Conservation (phyloP, 2,329 filamentous ascomycete species). For the Hymenoscyphus fraxineus region DNA sequence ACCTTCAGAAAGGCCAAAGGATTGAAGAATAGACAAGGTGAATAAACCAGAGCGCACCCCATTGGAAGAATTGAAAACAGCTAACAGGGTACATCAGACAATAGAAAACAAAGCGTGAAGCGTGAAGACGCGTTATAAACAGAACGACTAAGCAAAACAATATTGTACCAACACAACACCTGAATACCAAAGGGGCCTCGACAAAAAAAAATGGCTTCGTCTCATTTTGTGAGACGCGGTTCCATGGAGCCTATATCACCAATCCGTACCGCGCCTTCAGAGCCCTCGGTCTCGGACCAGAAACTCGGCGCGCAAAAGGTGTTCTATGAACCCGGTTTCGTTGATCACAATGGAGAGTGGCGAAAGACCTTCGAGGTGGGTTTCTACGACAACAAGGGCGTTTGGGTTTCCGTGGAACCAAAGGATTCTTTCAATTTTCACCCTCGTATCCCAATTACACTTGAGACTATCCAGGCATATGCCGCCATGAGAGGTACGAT, state of each 20-base stretch:
- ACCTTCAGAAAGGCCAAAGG: background rate
- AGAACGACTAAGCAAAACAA: background rate
- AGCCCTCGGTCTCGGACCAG: too few relatives aligned
- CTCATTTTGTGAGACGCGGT: background rate
- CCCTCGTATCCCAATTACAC: conserved; percentile 22
- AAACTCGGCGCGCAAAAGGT: background rate
- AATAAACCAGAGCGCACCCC: background rate
- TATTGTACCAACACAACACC: background rate
- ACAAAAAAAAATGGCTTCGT: background rate
- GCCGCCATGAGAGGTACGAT: conserved; percentile 18
- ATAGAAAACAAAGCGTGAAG: too few relatives aligned
- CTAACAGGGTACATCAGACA: background rate
- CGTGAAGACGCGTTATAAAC: background rate
- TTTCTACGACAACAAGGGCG: background rate
- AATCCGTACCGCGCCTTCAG: too few relatives aligned
- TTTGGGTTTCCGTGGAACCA: conserved; percentile 1
- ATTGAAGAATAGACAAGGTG: background rate
- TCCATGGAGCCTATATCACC: too few relatives aligned
- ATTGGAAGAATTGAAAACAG: background rate
- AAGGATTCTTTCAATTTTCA: conserved; percentile 4
- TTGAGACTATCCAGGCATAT: conserved; percentile 23
- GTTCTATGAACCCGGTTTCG: background rate
- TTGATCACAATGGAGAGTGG: background rate
- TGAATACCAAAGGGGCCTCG: background rate
- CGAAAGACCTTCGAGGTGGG: background rate